Percentiles rank a stretch among this genome's conserved stretches.
phyloP scores from a whole-genome alignment of 139 green algal species.

The Chlorella sp. region DNA sequence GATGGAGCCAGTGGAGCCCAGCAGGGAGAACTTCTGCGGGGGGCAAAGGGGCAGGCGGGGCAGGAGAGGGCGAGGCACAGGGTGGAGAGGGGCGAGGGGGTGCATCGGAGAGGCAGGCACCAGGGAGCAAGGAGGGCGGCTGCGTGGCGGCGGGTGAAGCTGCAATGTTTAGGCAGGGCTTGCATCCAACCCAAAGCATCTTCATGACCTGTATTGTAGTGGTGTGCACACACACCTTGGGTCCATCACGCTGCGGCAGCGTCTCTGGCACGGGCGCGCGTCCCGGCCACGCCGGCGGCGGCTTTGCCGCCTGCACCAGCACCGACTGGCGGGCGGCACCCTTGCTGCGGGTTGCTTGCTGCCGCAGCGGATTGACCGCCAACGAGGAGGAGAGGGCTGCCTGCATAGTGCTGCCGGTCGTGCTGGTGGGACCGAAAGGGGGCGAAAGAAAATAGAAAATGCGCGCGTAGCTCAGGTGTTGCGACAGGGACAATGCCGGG shows the following conservation, averaged over 20 bases:
- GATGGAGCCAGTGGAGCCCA: conserved; percentile 96
- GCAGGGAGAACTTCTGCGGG: conserved; percentile 92
- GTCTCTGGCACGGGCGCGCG: conserved; percentile 51
- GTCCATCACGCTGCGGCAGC: conserved; percentile 29
- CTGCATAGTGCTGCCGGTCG: conserved; percentile 6
- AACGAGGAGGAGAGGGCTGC: background rate
- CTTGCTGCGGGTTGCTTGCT: background rate
- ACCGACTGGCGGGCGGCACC: background rate
- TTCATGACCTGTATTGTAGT: background rate
- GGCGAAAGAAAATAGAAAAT: no score
- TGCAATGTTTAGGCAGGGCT: background rate
- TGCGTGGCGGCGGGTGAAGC: no score
- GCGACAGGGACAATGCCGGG: no score
- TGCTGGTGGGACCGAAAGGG: no score
- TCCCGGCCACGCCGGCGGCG: conserved; percentile 71
- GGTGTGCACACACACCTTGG: conserved; percentile 44
- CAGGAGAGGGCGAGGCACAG: background rate
- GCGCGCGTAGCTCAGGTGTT: no score
- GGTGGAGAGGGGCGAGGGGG: background rate
- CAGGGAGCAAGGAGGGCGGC: no score
- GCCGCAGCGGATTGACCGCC: background rate
- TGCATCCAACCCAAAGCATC: background rate
- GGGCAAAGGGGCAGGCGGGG: background rate
- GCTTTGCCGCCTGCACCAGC: conserved; percentile 24
- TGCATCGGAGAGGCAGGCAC: background rate